Evolutionary conservation across 371 early-diverging fungal genomes (phyloP), one percentile per base, ranked within the genome.

Genomic region (Massospora cicadina): DNA sequence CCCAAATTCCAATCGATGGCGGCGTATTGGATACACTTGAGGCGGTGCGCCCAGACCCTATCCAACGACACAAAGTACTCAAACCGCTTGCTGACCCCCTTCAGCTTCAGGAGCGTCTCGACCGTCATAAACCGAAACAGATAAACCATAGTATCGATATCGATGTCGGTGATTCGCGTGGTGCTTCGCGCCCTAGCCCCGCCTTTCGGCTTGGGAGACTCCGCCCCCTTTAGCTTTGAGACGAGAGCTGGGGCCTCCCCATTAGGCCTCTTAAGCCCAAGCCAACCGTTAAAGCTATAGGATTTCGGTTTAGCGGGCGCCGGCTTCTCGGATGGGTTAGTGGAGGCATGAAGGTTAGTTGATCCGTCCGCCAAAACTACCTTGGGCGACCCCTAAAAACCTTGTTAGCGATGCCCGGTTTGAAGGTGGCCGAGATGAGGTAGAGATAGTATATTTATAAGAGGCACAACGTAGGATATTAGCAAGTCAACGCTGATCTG

Each of bases 1-100:
- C 57, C 28, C 57, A 25, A n/a, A 26, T 57, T 57, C 60, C 60
- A 60, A 12, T 60, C 60, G 12, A 60, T 28, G 27, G 25, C 32
- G 12, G 60, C 27, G 30, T 27, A 60, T 7, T 23, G 13, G 21
- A 60, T 60, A 17, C 30, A 24, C 23, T 60, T 60, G 7, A 60
- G 30, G 25, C 60, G 60, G 30, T 21, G 21, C 21, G 60, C 60
- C 60, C 60, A 60, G 25, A 30, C 31, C 60, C 28, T 30, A 60
- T 60, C 60, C 30, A 28, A 23, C 21, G 10, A 21, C 5, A 60
- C 31, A 24, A 60, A 31, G 31, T 60, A 60, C 23, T 27, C 13
- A 23, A 60, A 60, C 7, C 60, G 25, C 31, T 30, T 24, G 60
- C 31, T 60, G 30, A 31, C 30, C 3, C 32, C 17, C 31, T 60